These are phyloP conservation scores for Ophiocordyceps camponoti-floridani DNA, from an alignment of 2,329 filamentous ascomycete species.

Conservation along the genomic window DNA sequence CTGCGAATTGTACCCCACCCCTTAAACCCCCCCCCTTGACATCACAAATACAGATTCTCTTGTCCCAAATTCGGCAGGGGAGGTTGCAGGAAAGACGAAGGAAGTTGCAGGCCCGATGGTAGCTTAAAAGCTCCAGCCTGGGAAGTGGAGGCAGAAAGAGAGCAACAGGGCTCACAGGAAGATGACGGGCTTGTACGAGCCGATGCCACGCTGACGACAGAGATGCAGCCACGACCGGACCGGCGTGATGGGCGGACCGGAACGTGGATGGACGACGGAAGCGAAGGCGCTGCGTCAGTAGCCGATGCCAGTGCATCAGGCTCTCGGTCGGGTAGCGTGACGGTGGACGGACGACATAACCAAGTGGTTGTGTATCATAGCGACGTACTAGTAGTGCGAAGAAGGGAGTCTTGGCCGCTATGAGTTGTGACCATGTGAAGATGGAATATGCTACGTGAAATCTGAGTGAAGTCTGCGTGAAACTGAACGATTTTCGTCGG, in stretches of 20 bases:
- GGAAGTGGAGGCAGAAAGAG: constrained; percentile 2
- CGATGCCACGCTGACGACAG: not conserved
- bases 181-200: not conserved
- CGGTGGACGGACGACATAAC: constrained; percentile 4
- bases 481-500: too few species aligned
- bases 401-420: too few species aligned
- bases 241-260: constrained; percentile 1
- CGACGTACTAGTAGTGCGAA: constrained; percentile 6
- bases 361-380: constrained; percentile 10
- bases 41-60: constrained; percentile 12
- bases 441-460: not conserved
- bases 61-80: constrained; percentile 18
- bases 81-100: constrained; percentile 15
- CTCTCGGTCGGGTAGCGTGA: constrained; percentile 3
- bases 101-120: constrained; percentile 32
- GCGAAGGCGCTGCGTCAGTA: constrained; percentile 2
- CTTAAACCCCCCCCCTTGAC: constrained; percentile 8
- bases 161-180: not conserved
- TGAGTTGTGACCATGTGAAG: too few species aligned
- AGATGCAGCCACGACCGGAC: not conserved
- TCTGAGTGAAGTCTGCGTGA: too few species aligned
- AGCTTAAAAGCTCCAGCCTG: constrained; percentile 49
- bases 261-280: not conserved
- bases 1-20: constrained; percentile 8
- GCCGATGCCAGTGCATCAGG: constrained; percentile 10